Base-by-base conservation (phyloP, 345 rosid species). In the Aegle marmelos region DNA sequence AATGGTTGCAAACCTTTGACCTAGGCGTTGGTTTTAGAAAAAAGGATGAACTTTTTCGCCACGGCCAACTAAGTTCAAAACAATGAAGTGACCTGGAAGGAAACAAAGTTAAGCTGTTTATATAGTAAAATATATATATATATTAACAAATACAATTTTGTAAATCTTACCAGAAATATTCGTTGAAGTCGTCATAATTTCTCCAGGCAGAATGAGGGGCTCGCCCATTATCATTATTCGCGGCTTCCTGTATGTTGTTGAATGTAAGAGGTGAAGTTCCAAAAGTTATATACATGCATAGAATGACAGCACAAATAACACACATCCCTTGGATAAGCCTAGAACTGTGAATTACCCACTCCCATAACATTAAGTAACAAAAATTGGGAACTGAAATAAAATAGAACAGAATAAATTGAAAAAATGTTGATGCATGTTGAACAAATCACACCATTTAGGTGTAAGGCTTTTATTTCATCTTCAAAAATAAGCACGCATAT, bases 201-300 rank as follows among this genome's bases (percentile, higher is more conserved):
- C 99, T 93, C 99, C 99, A 95, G 41, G 93, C 87, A 81, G 99
- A 95, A 87, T 94, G 99, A 80, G 98, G 91, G 62, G 97, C 99
- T 73, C 85, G 91, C 63, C 99, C 99, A 79, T 95, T 95, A 56
- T 87, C 85, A 88, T 94, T 95, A 81, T 94, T 95, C 45, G 76
- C 84, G 67, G 99, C 99, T 84, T 95, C 99, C 99, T 95, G 90
- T 53, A 61, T 41, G 76, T 62, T 78, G 70, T 71, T 39, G 67
- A 76, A 75, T 41, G 58, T 1, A 68, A 71, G 22, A 69, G 34
- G 34, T 48, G 59, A 13, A 27, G 56, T 0, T 7, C 24, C 36
- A 48, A 48, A 33, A 2, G 39, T 19, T 31, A 33, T 33, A 33
- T 1, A 8, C 6, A 4, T 33, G 41, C 45, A 64, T 19, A 64